A percentile compares a stretch with the other conserved stretches of the same genome.
These are phyloP conservation scores for Truncatella angustata DNA, from an alignment of 2,329 filamentous ascomycete genomes.

Conservation along the genomic window DNA sequence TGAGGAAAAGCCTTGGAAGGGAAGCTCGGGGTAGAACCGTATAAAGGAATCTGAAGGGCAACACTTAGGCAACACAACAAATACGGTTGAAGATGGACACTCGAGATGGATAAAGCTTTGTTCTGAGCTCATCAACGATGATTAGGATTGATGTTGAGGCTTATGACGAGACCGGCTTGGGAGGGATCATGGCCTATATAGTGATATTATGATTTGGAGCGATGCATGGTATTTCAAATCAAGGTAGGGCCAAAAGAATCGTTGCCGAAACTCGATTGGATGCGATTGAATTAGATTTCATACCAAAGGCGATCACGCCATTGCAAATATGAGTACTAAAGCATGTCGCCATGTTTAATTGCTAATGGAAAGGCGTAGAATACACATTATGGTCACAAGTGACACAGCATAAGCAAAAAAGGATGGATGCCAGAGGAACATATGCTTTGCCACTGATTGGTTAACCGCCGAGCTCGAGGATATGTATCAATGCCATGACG, in stretches of 20 bases:
- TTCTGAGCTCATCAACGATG: no score
- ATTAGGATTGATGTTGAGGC: no score
- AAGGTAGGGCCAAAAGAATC: not conserved
- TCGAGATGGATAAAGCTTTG: not conserved
- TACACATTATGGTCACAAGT: not conserved
- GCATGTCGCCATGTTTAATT: slow-evolving; percentile 4
- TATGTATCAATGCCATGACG: not conserved
- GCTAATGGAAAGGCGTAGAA: not conserved
- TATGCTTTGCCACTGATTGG: not conserved
- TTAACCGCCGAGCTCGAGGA: not conserved
- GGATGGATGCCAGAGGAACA: not conserved
- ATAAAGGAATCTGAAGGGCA: no score
- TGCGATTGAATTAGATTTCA: not conserved
- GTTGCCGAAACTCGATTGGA: not conserved
- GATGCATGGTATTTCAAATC: slow-evolving; percentile 10
- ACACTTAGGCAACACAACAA: no score
- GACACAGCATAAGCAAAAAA: not conserved
- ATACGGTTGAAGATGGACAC: no score
- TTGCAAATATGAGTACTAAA: no score
- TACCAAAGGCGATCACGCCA: slow-evolving; percentile 8
- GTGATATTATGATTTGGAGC: not conserved
- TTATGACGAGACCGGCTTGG: no score
- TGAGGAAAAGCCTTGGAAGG: no score
- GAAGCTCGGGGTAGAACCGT: no score
- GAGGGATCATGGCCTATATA: not conserved